A percentile compares a stretch with the other conserved stretches of the same genome.
Conservation (phyloP, 2,329 filamentous ascomycete species). For the Fusarium acutatum region DNA sequence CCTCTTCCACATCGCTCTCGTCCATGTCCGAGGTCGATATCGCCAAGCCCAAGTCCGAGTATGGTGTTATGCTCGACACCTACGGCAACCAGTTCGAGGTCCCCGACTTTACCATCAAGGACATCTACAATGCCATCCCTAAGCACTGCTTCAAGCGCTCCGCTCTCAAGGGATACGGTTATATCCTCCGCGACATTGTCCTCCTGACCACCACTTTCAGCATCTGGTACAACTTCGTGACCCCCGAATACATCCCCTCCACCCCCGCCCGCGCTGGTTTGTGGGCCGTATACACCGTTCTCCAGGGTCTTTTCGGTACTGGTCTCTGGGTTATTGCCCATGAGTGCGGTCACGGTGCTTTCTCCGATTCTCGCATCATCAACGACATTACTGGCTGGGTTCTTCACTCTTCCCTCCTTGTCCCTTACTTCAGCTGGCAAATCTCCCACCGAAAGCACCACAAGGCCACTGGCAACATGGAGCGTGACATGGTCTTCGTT, state of each 20-base stretch:
- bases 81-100: conserved; percentile 95
- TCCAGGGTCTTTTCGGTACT: conserved; percentile 93
- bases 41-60: conserved; percentile 48
- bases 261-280: conserved; percentile 70
- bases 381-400: conserved; percentile 95
- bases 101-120: conserved; percentile 96
- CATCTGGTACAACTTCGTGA: conserved; percentile 89
- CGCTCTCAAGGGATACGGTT: conserved; percentile 75
- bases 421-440: conserved; percentile 99
- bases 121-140: conserved; percentile 96
- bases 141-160: conserved; percentile 97
- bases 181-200: conserved; percentile 83
- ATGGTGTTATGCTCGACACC: conserved; percentile 81
- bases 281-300: conserved; percentile 73
- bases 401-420: conserved; percentile 85
- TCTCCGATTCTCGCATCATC: conserved; percentile 88
- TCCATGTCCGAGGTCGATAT: conserved; percentile 77
- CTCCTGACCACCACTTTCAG: conserved; percentile 81
- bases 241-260: conserved; percentile 81
- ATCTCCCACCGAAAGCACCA: conserved; percentile 99
- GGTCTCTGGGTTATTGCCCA: conserved; percentile 97
- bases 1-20: conserved; percentile 91
- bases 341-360: conserved; percentile 97
- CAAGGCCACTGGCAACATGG: conserved; percentile 97
- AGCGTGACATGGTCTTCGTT: conserved; percentile 99